Evolutionary conservation across 1,284 basidiomycete genomes (phyloP), one percentile per base, ranked within the genome.

Genomic region (Blastosporella zonata): DNA sequence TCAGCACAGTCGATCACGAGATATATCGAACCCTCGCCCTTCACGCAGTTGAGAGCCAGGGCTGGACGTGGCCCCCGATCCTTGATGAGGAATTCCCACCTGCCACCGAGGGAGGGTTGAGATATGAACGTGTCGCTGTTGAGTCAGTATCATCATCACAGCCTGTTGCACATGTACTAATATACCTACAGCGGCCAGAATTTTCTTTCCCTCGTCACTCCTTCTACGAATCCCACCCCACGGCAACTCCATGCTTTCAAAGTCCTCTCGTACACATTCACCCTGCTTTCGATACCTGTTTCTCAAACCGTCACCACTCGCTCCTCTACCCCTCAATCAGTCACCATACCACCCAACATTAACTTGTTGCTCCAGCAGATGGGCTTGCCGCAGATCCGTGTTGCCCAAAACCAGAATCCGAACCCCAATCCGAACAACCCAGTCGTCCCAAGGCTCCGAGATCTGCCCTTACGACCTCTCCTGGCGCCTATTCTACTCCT

Each of bases 221-320:
- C 78, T 17, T 64, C 67, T 34, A 75, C 66, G 13, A 67, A 63
- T 43, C 86, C 88, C 2, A 84, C 81, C 13, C 65, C 76, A 12
- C 60, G 74, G 25, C 88, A 91, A 61, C 53, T 68, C 7, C 86
- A 87, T 58, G 85, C 88, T 2, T 67, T 90, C 43, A 74, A 78
- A 49, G 74, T 89, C 13, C 74, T 91, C n/a, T 77, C 81, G 7
- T 75, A 78, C 61, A 90, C 89, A 12, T 87, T 89, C 60, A 72
- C 81, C 38, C 64, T 73, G 36, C 55, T 73, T 43, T 64, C 66
- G 9, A 61, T 71, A 45, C 62, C 66, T n/a, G 41, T 59, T 36
- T 58, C 64, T 43, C 51, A 56, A 53, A 57, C 63, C 20, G 53
- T 57, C 34, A 54, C 54, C 17, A 54, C 59, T 12, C 60, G 60